Evolutionary conservation across 164 flowering plant genomes (phyloP), one percentile per base, ranked within the genome.

Genomic region (Paratinospora sagittata): DNA sequence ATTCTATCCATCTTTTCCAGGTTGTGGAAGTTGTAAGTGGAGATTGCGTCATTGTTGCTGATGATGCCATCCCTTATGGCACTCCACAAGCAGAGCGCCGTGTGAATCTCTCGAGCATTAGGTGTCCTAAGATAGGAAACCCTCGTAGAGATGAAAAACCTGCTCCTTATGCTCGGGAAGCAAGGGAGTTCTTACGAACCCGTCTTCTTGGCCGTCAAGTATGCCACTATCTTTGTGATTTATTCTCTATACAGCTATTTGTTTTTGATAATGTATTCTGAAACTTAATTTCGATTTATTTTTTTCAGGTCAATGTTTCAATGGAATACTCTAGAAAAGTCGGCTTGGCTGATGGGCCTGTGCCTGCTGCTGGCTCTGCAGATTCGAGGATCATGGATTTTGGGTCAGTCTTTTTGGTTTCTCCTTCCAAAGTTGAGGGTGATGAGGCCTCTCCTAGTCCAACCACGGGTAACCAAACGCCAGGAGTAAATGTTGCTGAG

Each of bases 11-110:
- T 45, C 21, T 36, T 70, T 27, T 71, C 26, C 82, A 95, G 99
- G 99, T 95, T 13, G 93, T 96, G 65, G 99, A 96, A 82, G 95
- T 93, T 86, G 97, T 90, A 19, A 93, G 98, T 81, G 99, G 97
- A 27, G 99, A 93, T 69, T 96, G 99, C 75, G 61, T 96, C 68
- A 79, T 92, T 78, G 93, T 96, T 16, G 99, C 99, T 58, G 98
- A 93, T 81, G 99, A 96, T 80, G 76, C 96, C 60, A 62, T 86
- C 65, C 97, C 96, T 49, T 96, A 70, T 76, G 99, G 99, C 37
- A 90, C 90, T 77, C 92, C 97, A 61, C 70, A 79, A 55, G 99
- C 98, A 58, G 99, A 96, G 76, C 74, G 98, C 24, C 85, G 99
- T 65, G 95, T 93, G 27, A 93, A 93, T 78, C 89, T 96, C 63